Percentiles rank a stretch among this genome's conserved stretches.
Evolutionary conservation across 148 eudicot genomes (phyloP).

Genomic region (Arbutus unedo): DNA sequence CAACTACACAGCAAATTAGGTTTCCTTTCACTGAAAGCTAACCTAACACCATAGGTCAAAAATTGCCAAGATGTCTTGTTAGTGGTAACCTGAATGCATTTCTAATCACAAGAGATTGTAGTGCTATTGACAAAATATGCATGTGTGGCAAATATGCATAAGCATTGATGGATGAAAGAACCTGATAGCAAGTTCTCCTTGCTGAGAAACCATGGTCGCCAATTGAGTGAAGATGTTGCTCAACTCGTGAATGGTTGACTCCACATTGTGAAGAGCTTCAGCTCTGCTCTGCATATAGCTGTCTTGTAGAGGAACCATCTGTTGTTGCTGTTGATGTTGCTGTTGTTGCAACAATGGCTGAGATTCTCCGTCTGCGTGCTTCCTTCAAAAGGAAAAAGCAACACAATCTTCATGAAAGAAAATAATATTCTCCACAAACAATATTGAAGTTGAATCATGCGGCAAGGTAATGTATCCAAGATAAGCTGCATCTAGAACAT

Average conservation of each 20-base stretch:
- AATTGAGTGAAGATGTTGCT: constrained; percentile 60
- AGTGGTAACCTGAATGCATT: not conserved
- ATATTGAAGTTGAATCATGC: not conserved
- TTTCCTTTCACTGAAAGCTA: not conserved
- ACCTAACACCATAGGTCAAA: not conserved
- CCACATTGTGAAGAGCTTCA: constrained; percentile 77
- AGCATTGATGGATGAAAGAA: constrained; percentile 15
- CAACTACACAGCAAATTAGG: not conserved
- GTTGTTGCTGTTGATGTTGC: constrained; percentile 53
- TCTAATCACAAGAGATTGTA: not conserved
- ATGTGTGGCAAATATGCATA: not conserved
- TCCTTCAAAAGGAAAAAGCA: constrained; percentile 28
- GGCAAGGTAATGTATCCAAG: not conserved
- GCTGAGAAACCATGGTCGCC: constrained; percentile 74
- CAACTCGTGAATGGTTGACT: constrained; percentile 71
- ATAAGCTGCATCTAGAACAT: not conserved
- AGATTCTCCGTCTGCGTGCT: constrained; percentile 54
- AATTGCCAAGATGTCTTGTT: not conserved
- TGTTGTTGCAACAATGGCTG: constrained; percentile 55
- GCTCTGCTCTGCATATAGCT: constrained; percentile 77
- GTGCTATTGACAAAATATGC: not conserved
- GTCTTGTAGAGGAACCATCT: constrained; percentile 66
- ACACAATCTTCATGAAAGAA: not conserved
- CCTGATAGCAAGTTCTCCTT: constrained; percentile 79
- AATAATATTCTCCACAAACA: not conserved